Evolutionary conservation across 2,329 filamentous ascomycete genomes (phyloP).

Genomic region (Hymenoscyphus linearis): DNA sequence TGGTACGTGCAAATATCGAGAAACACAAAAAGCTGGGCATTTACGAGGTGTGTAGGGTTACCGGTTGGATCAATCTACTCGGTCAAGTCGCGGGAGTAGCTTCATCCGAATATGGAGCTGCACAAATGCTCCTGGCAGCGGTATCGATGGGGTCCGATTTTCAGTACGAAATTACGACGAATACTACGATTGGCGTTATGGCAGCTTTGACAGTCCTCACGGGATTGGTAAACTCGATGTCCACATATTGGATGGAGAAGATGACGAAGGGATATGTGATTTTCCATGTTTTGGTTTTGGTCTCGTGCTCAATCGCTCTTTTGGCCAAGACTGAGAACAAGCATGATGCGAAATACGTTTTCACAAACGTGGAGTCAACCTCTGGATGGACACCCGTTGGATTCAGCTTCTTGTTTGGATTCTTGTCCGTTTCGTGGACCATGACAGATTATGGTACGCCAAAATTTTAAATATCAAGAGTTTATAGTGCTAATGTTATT

Average conservation of each 20-base stretch:
- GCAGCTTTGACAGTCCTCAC: constrained; percentile 46
- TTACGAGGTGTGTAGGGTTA: constrained; percentile 17
- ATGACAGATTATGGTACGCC: constrained; percentile 50
- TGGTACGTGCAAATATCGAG: constrained; percentile 33
- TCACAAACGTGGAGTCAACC: constrained; percentile 45
- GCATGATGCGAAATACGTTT: constrained; percentile 48
- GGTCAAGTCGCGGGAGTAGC: constrained; percentile 47
- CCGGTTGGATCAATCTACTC: constrained; percentile 46
- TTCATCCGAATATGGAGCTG: constrained; percentile 51
- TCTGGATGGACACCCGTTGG: constrained; percentile 51
- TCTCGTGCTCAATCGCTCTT: constrained; percentile 47
- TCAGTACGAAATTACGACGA: constrained; percentile 41
- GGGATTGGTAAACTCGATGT: constrained; percentile 49
- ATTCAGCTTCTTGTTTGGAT: constrained; percentile 56
- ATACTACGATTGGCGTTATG: constrained; percentile 50
- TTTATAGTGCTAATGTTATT: constrained; percentile 17
- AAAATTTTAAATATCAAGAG: constrained; percentile 18
- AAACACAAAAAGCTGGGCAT: not conserved
- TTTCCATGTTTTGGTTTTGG: constrained; percentile 47
- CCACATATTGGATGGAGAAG: constrained; percentile 53
- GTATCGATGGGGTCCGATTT: constrained; percentile 47
- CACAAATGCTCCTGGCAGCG: constrained; percentile 51
- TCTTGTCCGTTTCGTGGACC: constrained; percentile 54
- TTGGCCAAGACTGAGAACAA: constrained; percentile 46
- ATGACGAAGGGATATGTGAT: constrained; percentile 53